Percentiles rank a stretch among this genome's conserved stretches.
Evolutionary conservation across 2,329 filamentous ascomycete species (phyloP).

Genomic region (Penicillium sp.): DNA sequence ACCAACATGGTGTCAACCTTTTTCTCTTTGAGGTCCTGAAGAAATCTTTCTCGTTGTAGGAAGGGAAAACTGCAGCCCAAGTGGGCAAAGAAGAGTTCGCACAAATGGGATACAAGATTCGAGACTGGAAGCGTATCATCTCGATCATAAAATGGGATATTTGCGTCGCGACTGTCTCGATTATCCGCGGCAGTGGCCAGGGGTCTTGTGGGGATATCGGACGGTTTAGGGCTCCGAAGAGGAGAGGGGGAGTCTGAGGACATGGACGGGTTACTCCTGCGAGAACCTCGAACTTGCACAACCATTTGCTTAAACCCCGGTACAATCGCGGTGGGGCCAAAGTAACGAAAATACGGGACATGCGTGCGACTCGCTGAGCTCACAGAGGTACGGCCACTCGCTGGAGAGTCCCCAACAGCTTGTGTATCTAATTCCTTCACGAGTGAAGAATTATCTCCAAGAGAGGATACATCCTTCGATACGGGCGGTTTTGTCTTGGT

Average conservation of each 20-base stretch:
- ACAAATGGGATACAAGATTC: constrained; percentile 70
- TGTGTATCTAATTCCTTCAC: constrained; percentile 27
- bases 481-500: constrained; percentile 17
- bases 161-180: constrained; percentile 34
- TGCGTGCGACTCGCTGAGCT: constrained; percentile 39
- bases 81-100: constrained; percentile 77
- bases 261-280: constrained; percentile 40
- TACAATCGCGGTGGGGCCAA: constrained; percentile 86
- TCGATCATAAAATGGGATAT: constrained; percentile 71
- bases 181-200: constrained; percentile 22
- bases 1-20: constrained; percentile 79
- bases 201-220: constrained; percentile 20
- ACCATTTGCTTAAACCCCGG: constrained; percentile 91
- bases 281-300: constrained; percentile 57
- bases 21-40: constrained; percentile 75
- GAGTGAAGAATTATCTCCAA: constrained; percentile 18
- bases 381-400: constrained; percentile 42
- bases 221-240: constrained; percentile 33
- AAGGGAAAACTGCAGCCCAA: constrained; percentile 87
- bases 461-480: constrained; percentile 15
- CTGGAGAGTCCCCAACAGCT: constrained; percentile 31
- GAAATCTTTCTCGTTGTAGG: constrained; percentile 68
- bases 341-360: constrained; percentile 87
- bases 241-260: constrained; percentile 41
- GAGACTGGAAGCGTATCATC: constrained; percentile 69